Conservation (phyloP, 345 rosid genomes). For the Brassica carinata region DNA sequence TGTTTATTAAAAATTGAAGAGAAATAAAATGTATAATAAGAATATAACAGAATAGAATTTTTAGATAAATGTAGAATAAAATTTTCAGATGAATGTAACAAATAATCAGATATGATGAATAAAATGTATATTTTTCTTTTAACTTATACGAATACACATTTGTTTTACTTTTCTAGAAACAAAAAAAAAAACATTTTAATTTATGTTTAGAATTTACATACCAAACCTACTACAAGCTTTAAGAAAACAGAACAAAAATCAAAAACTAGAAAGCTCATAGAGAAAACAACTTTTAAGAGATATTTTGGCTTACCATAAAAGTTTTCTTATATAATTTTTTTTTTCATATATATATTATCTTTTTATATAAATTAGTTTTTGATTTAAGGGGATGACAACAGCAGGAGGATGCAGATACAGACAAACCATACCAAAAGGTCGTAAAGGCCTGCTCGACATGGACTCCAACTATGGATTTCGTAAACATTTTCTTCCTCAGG, state of each 20-base stretch:
- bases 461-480: constrained; percentile 76
- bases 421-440: constrained; percentile 77
- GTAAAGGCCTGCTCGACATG: constrained; percentile 59
- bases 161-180: no score
- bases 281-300: no score
- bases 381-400: constrained; percentile 62
- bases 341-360: no score
- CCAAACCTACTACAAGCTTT: neutral
- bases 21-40: neutral
- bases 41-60: neutral
- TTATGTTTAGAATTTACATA: neutral
- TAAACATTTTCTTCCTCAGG: constrained; percentile 85
- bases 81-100: neutral
- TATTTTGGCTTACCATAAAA: no score
- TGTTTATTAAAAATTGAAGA: neutral
- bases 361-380: neutral
- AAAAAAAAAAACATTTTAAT: neutral
- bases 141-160: neutral
- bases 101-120: no score
- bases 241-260: no score
- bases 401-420: constrained; percentile 83
- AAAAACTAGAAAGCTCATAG: no score
- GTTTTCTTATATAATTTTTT: neutral
- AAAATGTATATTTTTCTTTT: neutral
- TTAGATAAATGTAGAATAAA: neutral